These are phyloP conservation scores for Pleurotus tuoliensis DNA, from an alignment of 768 basidiomycete genomes.

Conservation along the genomic window DNA sequence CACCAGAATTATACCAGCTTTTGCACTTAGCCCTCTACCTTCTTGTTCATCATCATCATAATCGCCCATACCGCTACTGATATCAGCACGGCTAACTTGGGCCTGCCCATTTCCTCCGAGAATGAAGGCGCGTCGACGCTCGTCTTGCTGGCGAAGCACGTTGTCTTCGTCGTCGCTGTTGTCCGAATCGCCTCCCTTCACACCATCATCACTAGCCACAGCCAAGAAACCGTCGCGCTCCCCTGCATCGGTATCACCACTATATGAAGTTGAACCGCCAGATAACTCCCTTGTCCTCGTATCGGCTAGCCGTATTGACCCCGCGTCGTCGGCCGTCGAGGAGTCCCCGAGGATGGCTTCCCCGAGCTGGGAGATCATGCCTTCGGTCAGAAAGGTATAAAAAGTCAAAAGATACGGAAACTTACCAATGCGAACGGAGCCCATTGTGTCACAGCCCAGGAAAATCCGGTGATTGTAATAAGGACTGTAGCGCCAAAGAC, in stretches of 20 bases:
- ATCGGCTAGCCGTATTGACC: slow-evolving; percentile 41
- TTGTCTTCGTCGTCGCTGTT: slow-evolving; percentile 7
- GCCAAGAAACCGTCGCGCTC: slow-evolving; percentile 27
- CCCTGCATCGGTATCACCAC: slow-evolving; percentile 16
- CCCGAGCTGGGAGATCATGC: slow-evolving; percentile 49
- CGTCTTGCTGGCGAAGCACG: slow-evolving; percentile 1
- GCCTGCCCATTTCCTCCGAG: slow-evolving; percentile 42
- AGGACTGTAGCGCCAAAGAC: slow-evolving; percentile 72
- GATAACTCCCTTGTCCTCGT: slow-evolving; percentile 29
- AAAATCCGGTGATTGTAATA: slow-evolving; percentile 78
- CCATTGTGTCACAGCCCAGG: slow-evolving; percentile 94
- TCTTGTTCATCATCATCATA: slow-evolving; percentile 21
- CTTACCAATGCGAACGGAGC: slow-evolving; percentile 85
- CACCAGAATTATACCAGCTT: slow-evolving; percentile 86
- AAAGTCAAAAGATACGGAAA: slow-evolving; percentile 2
- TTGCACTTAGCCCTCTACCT: slow-evolving; percentile 55
- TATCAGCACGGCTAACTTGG: slow-evolving; percentile 44
- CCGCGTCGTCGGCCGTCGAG: slow-evolving; percentile 28
- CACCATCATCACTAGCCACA: slow-evolving; percentile 15
- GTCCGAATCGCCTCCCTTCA: slow-evolving; percentile 18
- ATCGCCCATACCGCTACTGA: slow-evolving; percentile 25
- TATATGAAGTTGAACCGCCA: not conserved
- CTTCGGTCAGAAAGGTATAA: not conserved
- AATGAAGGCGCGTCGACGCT: slow-evolving; percentile 13
- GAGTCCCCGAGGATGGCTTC: slow-evolving; percentile 79